Conservation (phyloP, 2,329 filamentous ascomycete species). For the Periconia sp. region DNA sequence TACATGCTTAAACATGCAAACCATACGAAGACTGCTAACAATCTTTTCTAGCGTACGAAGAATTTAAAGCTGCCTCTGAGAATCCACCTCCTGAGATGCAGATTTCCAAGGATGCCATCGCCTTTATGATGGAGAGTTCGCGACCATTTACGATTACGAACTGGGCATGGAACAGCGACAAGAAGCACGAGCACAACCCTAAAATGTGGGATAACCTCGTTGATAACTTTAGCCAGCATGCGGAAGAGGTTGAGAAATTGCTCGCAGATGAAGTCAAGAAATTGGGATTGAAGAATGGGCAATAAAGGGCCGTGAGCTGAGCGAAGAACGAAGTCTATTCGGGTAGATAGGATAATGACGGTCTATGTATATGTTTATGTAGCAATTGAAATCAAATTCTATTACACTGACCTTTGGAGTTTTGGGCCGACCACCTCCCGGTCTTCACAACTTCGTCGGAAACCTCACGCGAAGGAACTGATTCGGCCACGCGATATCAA, state of each 20-base stretch:
- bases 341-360: background rate
- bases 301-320: background rate
- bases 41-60: constrained; percentile 50
- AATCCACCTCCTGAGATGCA: constrained; percentile 44
- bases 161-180: constrained; percentile 40
- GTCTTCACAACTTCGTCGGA: constrained; percentile 27
- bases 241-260: constrained; percentile 51
- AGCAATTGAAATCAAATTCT: background rate
- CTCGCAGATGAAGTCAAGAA: constrained; percentile 39
- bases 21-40: background rate
- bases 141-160: constrained; percentile 40
- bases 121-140: constrained; percentile 64
- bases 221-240: constrained; percentile 54
- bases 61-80: constrained; percentile 58
- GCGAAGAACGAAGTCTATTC: background rate
- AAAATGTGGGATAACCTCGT: constrained; percentile 58
- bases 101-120: constrained; percentile 57
- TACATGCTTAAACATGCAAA: background rate
- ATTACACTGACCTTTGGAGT: background rate
- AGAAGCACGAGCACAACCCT: constrained; percentile 50
- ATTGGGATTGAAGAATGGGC: constrained; percentile 8
- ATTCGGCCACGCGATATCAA: constrained; percentile 52
- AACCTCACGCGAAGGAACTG: constrained; percentile 48
- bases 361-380: background rate
- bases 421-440: background rate